Evolutionary conservation across 2,329 filamentous ascomycete species (phyloP).

Genomic region (Aspergillus fructus): DNA sequence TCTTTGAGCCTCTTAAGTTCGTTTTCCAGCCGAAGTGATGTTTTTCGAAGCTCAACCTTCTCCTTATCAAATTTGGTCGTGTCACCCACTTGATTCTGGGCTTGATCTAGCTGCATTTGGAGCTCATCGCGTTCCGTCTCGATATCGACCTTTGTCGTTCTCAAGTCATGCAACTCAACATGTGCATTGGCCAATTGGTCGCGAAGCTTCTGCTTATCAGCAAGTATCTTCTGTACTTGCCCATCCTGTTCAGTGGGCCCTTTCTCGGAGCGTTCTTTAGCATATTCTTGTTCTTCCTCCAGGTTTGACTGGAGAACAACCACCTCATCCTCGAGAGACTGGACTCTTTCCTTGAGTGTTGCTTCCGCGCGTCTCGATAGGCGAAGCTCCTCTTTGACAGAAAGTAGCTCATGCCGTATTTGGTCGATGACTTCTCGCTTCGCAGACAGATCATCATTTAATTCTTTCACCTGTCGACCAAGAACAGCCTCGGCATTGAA

Average conservation of each 20-base stretch:
- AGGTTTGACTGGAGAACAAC: conserved; percentile 67
- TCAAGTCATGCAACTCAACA: conserved; percentile 60
- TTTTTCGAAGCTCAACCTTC: conserved; percentile 65
- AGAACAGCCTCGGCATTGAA: conserved; percentile 69
- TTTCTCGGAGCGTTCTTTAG: conserved; percentile 56
- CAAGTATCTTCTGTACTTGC: conserved; percentile 56
- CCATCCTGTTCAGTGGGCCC: conserved; percentile 59
- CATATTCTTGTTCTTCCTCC: conserved; percentile 64
- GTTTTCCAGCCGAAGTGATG: conserved; percentile 66
- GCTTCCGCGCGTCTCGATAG: conserved; percentile 64
- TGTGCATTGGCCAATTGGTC: conserved; percentile 62
- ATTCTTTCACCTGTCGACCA: conserved; percentile 69
- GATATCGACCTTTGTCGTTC: conserved; percentile 56
- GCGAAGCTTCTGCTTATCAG: conserved; percentile 64
- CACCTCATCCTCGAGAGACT: conserved; percentile 72
- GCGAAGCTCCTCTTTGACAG: conserved; percentile 68
- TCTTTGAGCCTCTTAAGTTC: conserved; percentile 66
- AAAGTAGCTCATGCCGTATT: conserved; percentile 64
- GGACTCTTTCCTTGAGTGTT: conserved; percentile 62
- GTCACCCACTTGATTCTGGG: conserved; percentile 57
- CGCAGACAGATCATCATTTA: conserved; percentile 69
- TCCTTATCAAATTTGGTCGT: conserved; percentile 66
- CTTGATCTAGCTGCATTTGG: conserved; percentile 58
- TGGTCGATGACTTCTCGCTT: conserved; percentile 66
- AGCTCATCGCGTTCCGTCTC: conserved; percentile 68